Base-by-base conservation (phyloP, 768 basidiomycete genomes). In the Lactarius vividus region DNA sequence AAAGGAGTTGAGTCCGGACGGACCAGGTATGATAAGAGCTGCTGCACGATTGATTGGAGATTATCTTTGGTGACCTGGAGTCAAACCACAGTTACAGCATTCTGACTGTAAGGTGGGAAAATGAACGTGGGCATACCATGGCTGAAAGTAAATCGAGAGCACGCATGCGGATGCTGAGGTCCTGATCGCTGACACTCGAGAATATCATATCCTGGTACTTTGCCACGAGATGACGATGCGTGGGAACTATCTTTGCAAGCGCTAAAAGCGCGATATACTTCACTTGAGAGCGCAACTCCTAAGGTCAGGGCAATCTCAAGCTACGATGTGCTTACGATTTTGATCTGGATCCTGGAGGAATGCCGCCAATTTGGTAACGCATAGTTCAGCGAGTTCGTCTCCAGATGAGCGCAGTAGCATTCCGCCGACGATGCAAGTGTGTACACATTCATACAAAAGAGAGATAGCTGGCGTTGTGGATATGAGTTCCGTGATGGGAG, bases 201-300 rank as follows among this genome's bases (percentile, higher is more conserved):
- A 98, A 80, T 56, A 99, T 96, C 52, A 89, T 92, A 66, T 93
- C 90, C 72, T 97, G 93, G 75, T 99, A 92, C 72, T 93, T 89
- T 9, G 91, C 89, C 15, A 98, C 85, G 59, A 99, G 84, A 71
- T 94, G 84, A 0, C 94, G 91, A 74, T 97, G 91, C 7, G 90
- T 86, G 1, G 94, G 95, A 1, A 96, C 94, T 71, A 99, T 98
- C 78, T 97, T 96, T 62, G 89, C 91, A 85, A 99, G 84, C 1
- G 97, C 96, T 53, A 97, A 82, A 35, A 99, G 82, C 0, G 97
- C 91, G 67, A 99, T 98, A 74, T 98, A 99, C 75, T 96, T 95
- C 75, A 99, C 96, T 99, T 72, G n/a, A 71, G 62, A 61, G 18
- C 9, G 20, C 9, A 31, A 40, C 37, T 53, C 58, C 57, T 49